Conservation (phyloP, 345 rosid species). For the Citrus reticulata region DNA sequence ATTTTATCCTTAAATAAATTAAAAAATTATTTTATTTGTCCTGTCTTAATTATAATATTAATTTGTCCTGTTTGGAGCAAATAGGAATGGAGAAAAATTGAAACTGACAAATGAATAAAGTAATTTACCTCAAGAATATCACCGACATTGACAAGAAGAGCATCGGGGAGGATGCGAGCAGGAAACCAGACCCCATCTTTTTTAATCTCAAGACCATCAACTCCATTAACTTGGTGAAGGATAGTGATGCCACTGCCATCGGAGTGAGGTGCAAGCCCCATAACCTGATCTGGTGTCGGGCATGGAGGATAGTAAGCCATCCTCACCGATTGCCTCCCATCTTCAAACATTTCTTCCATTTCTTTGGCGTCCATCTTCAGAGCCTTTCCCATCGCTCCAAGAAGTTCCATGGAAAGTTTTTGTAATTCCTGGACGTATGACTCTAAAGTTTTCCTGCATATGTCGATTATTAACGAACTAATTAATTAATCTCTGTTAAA, state of each 20-base stretch:
- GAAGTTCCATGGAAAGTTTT: neutral
- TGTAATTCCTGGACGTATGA: neutral
- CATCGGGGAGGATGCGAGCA: neutral
- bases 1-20: too few relatives aligned
- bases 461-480: neutral
- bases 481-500: neutral
- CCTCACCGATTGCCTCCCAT: conserved; percentile 32
- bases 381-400: neutral
- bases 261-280: conserved; percentile 6
- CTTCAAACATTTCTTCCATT: conserved; percentile 28
- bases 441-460: neutral
- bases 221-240: conserved; percentile 9
- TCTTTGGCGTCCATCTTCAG: conserved; percentile 17
- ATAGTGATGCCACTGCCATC: conserved; percentile 7
- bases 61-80: too few relatives aligned
- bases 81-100: too few relatives aligned
- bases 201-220: conserved; percentile 11
- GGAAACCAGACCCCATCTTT: conserved; percentile 9
- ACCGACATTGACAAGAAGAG: conserved; percentile 4
- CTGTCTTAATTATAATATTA: too few relatives aligned
- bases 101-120: too few relatives aligned
- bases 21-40: too few relatives aligned
- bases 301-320: conserved; percentile 24
- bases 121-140: conserved; percentile 6
- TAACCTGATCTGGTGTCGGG: conserved; percentile 7